These are phyloP conservation scores for Phytopythium cucurbitacearum DNA, from an alignment of 352 stramenopile species.

Conservation along the genomic window DNA sequence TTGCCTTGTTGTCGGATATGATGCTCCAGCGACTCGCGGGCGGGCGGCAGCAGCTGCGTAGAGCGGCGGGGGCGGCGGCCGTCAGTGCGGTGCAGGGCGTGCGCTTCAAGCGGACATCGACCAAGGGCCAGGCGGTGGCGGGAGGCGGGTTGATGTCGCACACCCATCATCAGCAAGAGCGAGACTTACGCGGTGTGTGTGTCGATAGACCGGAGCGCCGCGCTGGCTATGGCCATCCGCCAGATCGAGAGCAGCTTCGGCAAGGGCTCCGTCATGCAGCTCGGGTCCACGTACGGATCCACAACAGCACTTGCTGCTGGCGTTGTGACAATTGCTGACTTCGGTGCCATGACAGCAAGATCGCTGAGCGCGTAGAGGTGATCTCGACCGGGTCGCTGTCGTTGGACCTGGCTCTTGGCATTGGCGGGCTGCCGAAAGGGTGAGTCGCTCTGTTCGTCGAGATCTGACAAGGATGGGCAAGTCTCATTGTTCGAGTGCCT, in stretches of 20 bases:
- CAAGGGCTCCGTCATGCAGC: conserved; percentile 95
- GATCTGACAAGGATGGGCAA: conserved; percentile 1
- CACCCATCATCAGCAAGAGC: neutral
- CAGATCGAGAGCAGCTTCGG: conserved; percentile 96
- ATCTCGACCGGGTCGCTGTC: conserved; percentile 94
- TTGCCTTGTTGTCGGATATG: too few relatives aligned
- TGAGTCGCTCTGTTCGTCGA: conserved; percentile 10
- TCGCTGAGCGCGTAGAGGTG: conserved; percentile 88
- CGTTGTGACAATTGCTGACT: conserved; percentile 2
- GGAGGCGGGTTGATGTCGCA: conserved; percentile 5
- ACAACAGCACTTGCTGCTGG: neutral
- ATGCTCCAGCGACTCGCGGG: conserved; percentile 8
- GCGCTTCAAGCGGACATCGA: conserved; percentile 28
- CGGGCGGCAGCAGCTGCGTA: conserved; percentile 5
- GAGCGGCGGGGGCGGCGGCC: conserved; percentile 4
- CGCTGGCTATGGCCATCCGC: conserved; percentile 93
- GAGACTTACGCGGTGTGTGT: neutral
- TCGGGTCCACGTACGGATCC: conserved; percentile 82
- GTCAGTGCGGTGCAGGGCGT: conserved; percentile 3
- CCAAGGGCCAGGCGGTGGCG: conserved; percentile 19
- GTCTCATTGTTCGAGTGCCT: conserved; percentile 11
- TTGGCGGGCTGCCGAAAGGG: conserved; percentile 94
- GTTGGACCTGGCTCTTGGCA: conserved; percentile 87
- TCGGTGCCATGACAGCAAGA: conserved; percentile 39
- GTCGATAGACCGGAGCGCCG: conserved; percentile 61